Evolutionary conservation across 2,329 filamentous ascomycete species (phyloP).

Genomic region (Ophiostoma himal-ulmi): DNA sequence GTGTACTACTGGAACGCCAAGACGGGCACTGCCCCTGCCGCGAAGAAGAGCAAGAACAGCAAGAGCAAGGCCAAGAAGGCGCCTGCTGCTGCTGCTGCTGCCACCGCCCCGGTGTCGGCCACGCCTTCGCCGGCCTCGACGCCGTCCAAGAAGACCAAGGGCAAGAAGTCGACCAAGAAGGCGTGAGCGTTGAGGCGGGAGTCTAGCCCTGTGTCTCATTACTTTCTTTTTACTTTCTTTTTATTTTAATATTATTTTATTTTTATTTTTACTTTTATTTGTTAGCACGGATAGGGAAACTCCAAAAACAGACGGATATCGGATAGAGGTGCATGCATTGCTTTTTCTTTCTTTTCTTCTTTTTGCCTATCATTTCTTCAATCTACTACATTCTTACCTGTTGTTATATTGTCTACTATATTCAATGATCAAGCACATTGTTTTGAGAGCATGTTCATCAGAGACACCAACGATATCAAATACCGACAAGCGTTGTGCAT

Average conservation of each 20-base stretch:
- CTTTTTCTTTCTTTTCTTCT: neutral
- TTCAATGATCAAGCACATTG: neutral
- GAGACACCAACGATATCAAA: neutral
- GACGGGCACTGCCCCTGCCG: neutral
- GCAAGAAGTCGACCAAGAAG: constrained; percentile 22
- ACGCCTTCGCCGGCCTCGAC: neutral
- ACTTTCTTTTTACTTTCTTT: neutral
- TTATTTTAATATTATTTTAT: neutral
- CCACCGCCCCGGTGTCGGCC: neutral
- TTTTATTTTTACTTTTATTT: neutral
- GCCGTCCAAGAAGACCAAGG: constrained; percentile 19
- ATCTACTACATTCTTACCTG: neutral
- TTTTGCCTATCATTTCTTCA: constrained; percentile 9
- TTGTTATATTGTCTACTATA: neutral
- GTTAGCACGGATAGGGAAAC: constrained; percentile 3
- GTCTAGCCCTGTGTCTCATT: neutral
- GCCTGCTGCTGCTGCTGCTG: neutral
- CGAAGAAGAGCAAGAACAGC: constrained; percentile 28
- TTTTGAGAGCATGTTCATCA: neutral
- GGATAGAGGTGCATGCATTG: constrained; percentile 5
- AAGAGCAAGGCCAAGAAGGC: constrained; percentile 9
- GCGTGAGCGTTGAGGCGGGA: neutral
- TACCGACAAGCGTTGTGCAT: neutral
- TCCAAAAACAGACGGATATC: constrained; percentile 7
- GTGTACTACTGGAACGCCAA: constrained; percentile 86